phyloP scores from a whole-genome alignment of 768 basidiomycete genomes.

The Mycena amicta region DNA sequence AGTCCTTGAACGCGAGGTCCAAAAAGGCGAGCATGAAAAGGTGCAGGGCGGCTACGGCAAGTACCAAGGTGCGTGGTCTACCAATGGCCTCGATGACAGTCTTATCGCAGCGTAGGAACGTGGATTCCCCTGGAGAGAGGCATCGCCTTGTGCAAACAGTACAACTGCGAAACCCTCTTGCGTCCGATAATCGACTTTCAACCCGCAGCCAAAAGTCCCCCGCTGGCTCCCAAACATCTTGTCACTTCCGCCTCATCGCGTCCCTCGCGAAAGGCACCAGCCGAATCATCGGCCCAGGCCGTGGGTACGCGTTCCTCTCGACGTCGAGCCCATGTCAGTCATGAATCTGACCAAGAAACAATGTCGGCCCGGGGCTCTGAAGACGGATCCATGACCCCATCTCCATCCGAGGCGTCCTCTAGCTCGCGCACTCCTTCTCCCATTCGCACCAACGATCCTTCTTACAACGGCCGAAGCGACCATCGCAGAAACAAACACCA shows the following conservation, averaged over 20 bases:
- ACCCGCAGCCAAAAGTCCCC: slow-evolving; percentile 87
- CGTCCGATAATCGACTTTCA: slow-evolving; percentile 95
- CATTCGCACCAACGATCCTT: slow-evolving; percentile 54
- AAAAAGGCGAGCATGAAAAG: slow-evolving; percentile 98
- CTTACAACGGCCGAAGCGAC: slow-evolving; percentile 44
- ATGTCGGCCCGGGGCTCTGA: slow-evolving; percentile 77
- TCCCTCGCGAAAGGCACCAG: slow-evolving; percentile 48
- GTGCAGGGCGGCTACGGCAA: slow-evolving; percentile 99
- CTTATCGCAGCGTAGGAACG: slow-evolving; percentile 62
- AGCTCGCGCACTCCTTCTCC: slow-evolving; percentile 95
- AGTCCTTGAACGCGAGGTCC: slow-evolving; percentile 95
- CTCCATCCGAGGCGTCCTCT: slow-evolving; percentile 81
- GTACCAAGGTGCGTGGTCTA: slow-evolving; percentile 82
- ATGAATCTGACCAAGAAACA: slow-evolving; percentile 60
- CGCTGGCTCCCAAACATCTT: slow-evolving; percentile 94
- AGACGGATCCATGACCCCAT: slow-evolving; percentile 88
- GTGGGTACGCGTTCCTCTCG: slow-evolving; percentile 62
- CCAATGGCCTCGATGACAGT: neutral
- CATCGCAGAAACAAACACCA: slow-evolving; percentile 49
- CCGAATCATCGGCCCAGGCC: slow-evolving; percentile 41
- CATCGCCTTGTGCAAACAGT: slow-evolving; percentile 83
- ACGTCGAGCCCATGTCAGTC: slow-evolving; percentile 54
- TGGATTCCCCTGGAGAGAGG: slow-evolving; percentile 98
- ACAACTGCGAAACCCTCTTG: slow-evolving; percentile 84
- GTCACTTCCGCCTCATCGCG: slow-evolving; percentile 67